Evolutionary conservation across 75 land plant genomes (phyloP), one percentile per base, ranked within the genome.

Genomic region (Selaginella moellendorffii): DNA sequence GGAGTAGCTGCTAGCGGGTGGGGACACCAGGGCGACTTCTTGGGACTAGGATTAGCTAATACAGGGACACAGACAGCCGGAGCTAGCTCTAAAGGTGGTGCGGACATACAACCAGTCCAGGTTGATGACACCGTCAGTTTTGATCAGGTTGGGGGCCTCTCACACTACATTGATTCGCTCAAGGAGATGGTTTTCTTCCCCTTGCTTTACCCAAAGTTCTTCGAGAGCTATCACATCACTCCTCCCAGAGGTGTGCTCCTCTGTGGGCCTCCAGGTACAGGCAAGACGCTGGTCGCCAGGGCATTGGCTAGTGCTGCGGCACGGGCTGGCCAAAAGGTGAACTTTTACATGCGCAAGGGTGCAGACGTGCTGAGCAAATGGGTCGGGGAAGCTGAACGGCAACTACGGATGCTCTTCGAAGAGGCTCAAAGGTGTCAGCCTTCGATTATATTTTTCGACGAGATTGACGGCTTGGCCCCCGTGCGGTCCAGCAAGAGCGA

Each of bases 101-200:
- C 97, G 14, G 97, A 92, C 58, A 92, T 92, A 67, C 97, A 92
- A 71, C 97, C 97, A 0, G 56, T 92, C 61, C 96, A 92, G 72
- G 83, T 92, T 62, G 97, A 92, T 79, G 85, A 81, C 24, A 79
- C 81, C 71, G 85, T 92, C 25, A 82, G 81, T 27, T 92, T 92
- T 76, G 85, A 85, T 46, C 96, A 92, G 52, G 85, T 92, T 31
- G 97, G 97, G 22, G 97, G 97, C 0, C 79, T 92, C 31, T 81
- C 97, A 5, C 83, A 83, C 36, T 88, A 92, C 68, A 86, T 92
- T 59, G 96, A 92, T 72, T 83, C 88, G 26, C 71, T 92, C 68
- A 92, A 92, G 69, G 97, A 92, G 72, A 92, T 92, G 96, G 97
- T 92, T 2, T 92, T 92, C 66, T 92, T 92, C 63, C 97, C 97